A percentile compares a stretch with the other conserved stretches of the same genome.
These are phyloP conservation scores for Phylloporus rhodoxanthus DNA, from an alignment of 768 basidiomycete genomes.

Conservation along the genomic window DNA sequence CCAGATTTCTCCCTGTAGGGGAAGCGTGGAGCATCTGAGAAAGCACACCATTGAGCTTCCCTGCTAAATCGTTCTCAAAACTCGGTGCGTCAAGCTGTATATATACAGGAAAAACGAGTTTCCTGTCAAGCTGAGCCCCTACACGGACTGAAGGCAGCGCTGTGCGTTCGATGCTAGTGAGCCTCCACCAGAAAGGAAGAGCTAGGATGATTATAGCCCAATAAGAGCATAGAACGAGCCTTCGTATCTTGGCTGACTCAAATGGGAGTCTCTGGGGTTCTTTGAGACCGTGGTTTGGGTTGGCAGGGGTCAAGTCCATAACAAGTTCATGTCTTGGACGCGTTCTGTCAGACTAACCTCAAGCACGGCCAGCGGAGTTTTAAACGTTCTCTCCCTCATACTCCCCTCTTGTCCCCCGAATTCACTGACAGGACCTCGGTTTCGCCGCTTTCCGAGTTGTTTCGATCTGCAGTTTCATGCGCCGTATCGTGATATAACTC, in stretches of 20 bases:
- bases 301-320: conserved; percentile 20
- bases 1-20: conserved; percentile 41
- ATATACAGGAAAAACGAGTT: conserved; percentile 39
- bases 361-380: conserved; percentile 29
- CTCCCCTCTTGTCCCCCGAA: conserved; percentile 15
- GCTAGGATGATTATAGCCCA: conserved; percentile 73
- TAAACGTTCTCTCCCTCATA: conserved; percentile 24
- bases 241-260: conserved; percentile 45
- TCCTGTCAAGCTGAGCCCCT: conserved; percentile 41
- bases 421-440: conserved; percentile 5
- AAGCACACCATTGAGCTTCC: conserved; percentile 26
- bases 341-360: conserved; percentile 7
- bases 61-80: conserved; percentile 17
- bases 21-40: conserved; percentile 11
- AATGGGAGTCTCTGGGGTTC: conserved; percentile 50
- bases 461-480: conserved; percentile 5
- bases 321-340: conserved; percentile 9
- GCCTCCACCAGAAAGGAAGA: conserved; percentile 89
- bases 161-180: conserved; percentile 84
- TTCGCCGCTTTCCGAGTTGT: not conserved
- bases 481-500: not conserved
- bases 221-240: conserved; percentile 66
- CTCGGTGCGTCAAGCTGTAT: conserved; percentile 35
- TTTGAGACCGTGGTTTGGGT: conserved; percentile 21
- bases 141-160: conserved; percentile 63